phyloP scores from a whole-genome alignment of 768 basidiomycete species.

The Coprinopsis marcescibilis region DNA sequence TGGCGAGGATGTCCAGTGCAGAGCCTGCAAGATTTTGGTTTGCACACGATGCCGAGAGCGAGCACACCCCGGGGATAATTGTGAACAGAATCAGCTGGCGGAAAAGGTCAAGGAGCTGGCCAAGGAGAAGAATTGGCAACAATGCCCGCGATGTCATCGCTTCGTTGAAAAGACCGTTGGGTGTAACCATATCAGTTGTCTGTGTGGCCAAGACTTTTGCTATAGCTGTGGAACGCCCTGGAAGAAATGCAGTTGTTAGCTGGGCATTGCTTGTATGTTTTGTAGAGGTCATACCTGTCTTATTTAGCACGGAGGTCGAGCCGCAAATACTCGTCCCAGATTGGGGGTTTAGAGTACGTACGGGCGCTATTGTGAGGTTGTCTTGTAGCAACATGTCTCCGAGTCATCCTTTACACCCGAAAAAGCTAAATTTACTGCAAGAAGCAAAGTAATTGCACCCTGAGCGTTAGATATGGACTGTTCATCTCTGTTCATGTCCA shows the following conservation, averaged over 20 bases:
- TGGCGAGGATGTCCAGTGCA: slow-evolving; percentile 3
- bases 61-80: slow-evolving; percentile 10
- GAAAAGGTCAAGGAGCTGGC: slow-evolving; percentile 6
- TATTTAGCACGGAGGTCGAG: background rate
- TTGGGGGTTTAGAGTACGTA: no score
- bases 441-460: no score
- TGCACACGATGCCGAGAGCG: slow-evolving; percentile 10
- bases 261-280: background rate
- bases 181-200: slow-evolving; percentile 14
- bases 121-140: slow-evolving; percentile 8
- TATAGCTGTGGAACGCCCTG: slow-evolving; percentile 11
- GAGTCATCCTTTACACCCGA: no score
- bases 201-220: slow-evolving; percentile 12
- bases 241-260: slow-evolving; percentile 8
- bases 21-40: background rate
- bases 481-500: no score
- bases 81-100: slow-evolving; percentile 6
- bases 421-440: no score
- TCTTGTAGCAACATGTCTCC: no score
- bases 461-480: no score
- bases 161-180: slow-evolving; percentile 12
- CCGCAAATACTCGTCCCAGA: background rate
- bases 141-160: slow-evolving; percentile 8
- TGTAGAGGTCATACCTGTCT: background rate
- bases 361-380: no score